Conservation (phyloP, 106 monocot species). For the Allium sativum region DNA sequence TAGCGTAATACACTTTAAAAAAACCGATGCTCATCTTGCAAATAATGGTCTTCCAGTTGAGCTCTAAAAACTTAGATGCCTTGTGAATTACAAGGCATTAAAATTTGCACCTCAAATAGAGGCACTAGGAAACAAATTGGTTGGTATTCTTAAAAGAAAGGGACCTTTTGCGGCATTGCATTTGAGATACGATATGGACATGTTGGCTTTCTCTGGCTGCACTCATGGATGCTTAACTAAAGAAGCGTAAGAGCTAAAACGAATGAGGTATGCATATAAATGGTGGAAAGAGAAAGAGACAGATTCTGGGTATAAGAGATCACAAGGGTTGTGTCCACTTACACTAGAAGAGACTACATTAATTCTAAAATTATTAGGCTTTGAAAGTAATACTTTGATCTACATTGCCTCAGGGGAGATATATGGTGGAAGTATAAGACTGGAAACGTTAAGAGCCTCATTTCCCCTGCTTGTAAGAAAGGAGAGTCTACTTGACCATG, state of each 20-base stretch:
- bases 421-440: conserved; percentile 61
- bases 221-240: conserved; percentile 68
- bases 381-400: conserved; percentile 47
- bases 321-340: conserved; percentile 81
- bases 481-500: conserved; percentile 66
- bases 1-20: conserved; percentile 76
- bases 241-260: conserved; percentile 81
- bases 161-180: conserved; percentile 82
- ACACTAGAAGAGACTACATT: conserved; percentile 82
- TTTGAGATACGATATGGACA: conserved; percentile 98
- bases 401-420: conserved; percentile 92
- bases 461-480: conserved; percentile 80
- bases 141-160: conserved; percentile 37
- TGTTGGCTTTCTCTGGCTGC: conserved; percentile 97
- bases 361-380: conserved; percentile 59
- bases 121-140: conserved; percentile 68
- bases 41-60: conserved; percentile 71
- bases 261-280: conserved; percentile 94
- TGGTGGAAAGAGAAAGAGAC: conserved; percentile 99
- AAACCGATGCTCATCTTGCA: conserved; percentile 92
- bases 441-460: conserved; percentile 33
- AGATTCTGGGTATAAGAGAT: conserved; percentile 55
- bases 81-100: conserved; percentile 82
- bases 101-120: conserved; percentile 84
- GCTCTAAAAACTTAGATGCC: conserved; percentile 85